Evolutionary conservation across 192 early-diverging fungal genomes (phyloP).

Genomic region (Coemansia reversa): DNA sequence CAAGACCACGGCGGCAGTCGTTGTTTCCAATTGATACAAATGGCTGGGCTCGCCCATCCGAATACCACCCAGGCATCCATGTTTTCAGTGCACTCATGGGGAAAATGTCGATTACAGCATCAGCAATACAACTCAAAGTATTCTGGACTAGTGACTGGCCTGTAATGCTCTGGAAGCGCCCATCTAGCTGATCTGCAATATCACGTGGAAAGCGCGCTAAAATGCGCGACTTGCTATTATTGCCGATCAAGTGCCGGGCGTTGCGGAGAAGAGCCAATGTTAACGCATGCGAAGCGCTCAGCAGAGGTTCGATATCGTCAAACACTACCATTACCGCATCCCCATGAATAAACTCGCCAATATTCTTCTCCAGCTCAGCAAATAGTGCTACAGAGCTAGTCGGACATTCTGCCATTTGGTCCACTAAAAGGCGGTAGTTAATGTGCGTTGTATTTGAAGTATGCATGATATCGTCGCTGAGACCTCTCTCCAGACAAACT

Average conservation of each 20-base stretch:
- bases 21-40: constrained; percentile 32
- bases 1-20: constrained; percentile 25
- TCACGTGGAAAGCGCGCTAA: constrained; percentile 41
- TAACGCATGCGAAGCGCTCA: constrained; percentile 17
- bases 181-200: constrained; percentile 2
- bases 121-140: constrained; percentile 21
- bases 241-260: constrained; percentile 12
- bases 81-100: constrained; percentile 26
- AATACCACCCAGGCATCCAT: constrained; percentile 56
- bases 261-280: constrained; percentile 36
- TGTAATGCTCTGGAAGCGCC: background rate
- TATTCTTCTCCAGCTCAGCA: background rate
- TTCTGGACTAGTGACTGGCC: background rate
- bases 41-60: constrained; percentile 23
- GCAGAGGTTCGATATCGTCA: constrained; percentile 40
- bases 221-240: constrained; percentile 16
- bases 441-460: constrained; percentile 6
- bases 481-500: constrained; percentile 25
- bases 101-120: constrained; percentile 39
- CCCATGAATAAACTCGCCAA: background rate
- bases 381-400: constrained; percentile 4
- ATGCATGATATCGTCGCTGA: constrained; percentile 27
- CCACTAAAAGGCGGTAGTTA: constrained; percentile 17
- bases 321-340: constrained; percentile 9
- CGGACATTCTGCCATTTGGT: background rate